Base-by-base conservation (phyloP, 2,329 filamentous ascomycete species). In the Exophiala sideris region DNA sequence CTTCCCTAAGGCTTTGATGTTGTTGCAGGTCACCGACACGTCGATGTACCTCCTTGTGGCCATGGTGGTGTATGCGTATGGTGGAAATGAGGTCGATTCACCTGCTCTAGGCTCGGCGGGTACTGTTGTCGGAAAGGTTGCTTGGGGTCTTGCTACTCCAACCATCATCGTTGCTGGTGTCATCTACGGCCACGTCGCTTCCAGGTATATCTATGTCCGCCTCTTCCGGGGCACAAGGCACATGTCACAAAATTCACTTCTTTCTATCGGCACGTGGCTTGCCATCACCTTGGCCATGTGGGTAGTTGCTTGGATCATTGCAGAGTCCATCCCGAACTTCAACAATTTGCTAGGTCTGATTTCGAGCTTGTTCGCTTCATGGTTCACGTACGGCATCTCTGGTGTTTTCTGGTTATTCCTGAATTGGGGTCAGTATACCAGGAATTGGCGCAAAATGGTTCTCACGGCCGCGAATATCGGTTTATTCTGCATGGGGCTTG, bases 161-260 rank as follows among this genome's bases (percentile, higher is more conserved):
- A 88, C 86, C 2, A 88, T 89, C 54, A 73, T 89, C 45, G 81
- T 89, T 46, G 83, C 85, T 0, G 86, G 86, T 49, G 84, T 88
- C 5, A 85, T 89, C 58, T 85, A 87, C 65, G 84, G 80, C 10
- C 81, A 85, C 55, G 81, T 88, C 1, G 83, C 83, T 2, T 77
- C 76, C 50, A 87, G 86, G 64, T 85, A 85, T 62, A 73, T 87
- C 54, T 89, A 86, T 64, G 71, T 82, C 3, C 80, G 85, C 29
- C 66, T 85, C 6, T 87, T 87, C 72, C 72, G 76, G 16, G 78
- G 80, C 56, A 84, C 80, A 6, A 76, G 81, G 62, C 79, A 80
- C 62, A 72, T 81, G 67, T 71, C 73, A 50, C 75, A 77, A 62
- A 73, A 75, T 39, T 82, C 76, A 44, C 72, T 70, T 56, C 54